Evolutionary conservation across 129 eudicot genomes (phyloP).

Genomic region (Dittrichia graveolens): DNA sequence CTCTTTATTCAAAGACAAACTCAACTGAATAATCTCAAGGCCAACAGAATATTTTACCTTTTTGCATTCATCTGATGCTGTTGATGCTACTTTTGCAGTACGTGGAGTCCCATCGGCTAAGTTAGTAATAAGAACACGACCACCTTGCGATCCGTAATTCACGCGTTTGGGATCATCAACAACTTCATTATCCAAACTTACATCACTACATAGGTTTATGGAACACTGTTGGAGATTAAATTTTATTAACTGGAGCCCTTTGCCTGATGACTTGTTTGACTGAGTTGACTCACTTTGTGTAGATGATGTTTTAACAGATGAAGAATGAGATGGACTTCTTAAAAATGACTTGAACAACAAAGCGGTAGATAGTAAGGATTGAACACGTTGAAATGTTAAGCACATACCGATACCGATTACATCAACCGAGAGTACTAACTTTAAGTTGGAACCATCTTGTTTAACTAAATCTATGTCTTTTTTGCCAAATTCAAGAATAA

Average conservation of each 20-base stretch:
- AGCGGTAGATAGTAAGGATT: conserved; percentile 64
- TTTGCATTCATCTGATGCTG: conserved; percentile 52
- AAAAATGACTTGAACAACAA: conserved; percentile 53
- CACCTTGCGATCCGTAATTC: conserved; percentile 95
- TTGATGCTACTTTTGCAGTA: conserved; percentile 72
- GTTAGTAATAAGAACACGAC: conserved; percentile 56
- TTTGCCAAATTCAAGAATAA: conserved; percentile 71
- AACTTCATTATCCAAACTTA: conserved; percentile 59
- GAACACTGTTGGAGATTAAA: conserved; percentile 73
- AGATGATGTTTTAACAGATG: conserved; percentile 52
- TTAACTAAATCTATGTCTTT: conserved; percentile 58
- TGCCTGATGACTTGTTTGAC: conserved; percentile 65
- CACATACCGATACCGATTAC: conserved; percentile 69
- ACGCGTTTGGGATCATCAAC: conserved; percentile 81
- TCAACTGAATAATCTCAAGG: conserved; percentile 70
- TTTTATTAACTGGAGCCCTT: conserved; percentile 63
- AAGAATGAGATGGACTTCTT: conserved; percentile 46
- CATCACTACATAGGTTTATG: conserved; percentile 65
- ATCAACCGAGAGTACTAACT: conserved; percentile 65
- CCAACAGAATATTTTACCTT: conserved; percentile 60
- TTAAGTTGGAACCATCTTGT: conserved; percentile 47
- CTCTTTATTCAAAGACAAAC: conserved; percentile 70
- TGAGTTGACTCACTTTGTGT: conserved; percentile 42
- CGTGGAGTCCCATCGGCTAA: conserved; percentile 76
- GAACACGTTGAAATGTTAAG: conserved; percentile 74